Percentiles rank a stretch among this genome's conserved stretches.
These are phyloP conservation scores for Cladophialophora carrionii DNA, from an alignment of 2,329 filamentous ascomycete genomes.

Conservation along the genomic window DNA sequence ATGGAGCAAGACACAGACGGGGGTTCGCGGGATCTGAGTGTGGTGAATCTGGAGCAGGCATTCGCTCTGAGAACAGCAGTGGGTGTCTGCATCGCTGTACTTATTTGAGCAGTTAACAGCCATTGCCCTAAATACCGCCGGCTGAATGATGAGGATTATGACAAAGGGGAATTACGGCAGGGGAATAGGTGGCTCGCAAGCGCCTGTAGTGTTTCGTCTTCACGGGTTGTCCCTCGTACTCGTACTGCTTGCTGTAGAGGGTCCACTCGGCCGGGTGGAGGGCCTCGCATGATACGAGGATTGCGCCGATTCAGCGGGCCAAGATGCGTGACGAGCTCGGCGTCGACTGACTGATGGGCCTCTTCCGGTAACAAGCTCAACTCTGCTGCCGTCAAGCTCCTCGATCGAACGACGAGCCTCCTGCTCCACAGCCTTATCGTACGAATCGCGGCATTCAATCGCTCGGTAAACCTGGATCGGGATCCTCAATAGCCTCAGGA, in stretches of 20 bases:
- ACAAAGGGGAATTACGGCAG: not conserved
- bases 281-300: not conserved
- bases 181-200: not conserved
- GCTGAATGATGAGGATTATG: not conserved
- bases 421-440: constrained; percentile 1
- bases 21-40: not conserved
- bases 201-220: not conserved
- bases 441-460: not conserved
- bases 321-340: not conserved
- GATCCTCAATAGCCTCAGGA: not conserved
- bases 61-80: not conserved
- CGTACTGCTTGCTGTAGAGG: too few species aligned
- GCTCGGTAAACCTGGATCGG: not conserved
- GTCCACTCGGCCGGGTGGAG: too few species aligned
- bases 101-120: not conserved
- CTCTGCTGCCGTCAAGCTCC: not conserved
- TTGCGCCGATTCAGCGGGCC: constrained; percentile 2
- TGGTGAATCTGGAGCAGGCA: not conserved
- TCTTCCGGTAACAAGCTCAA: too few species aligned
- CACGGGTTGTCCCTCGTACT: not conserved
- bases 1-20: not conserved
- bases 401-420: not conserved
- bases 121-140: not conserved
- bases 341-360: not conserved
- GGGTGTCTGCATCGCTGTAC: not conserved